Base-by-base conservation (phyloP, 257 asterid species). In the Ilex asprella region DNA sequence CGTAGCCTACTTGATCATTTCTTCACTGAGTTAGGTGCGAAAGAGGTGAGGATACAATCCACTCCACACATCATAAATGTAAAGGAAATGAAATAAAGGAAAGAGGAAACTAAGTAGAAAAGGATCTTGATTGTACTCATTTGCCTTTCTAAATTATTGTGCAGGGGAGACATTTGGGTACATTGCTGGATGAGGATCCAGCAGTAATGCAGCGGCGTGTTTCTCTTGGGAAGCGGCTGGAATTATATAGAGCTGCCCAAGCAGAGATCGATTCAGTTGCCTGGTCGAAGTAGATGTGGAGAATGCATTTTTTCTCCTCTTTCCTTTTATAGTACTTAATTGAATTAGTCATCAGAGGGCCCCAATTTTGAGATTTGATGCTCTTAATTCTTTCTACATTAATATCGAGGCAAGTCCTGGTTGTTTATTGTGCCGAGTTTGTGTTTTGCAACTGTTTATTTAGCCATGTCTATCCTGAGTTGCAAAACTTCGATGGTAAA, bases 1-100 rank as follows among this genome's bases (percentile, higher is more conserved):
- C 95, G 99, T 56, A 82, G 96, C 74, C 72, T 93, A 71, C 99
- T 93, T 0, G 99, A 93, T 71, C 85, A 83, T 78, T 93, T 93
- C 86, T 93, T 89, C 71, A 65, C 99, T 1, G 96, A 89, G 1
- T 58, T 93, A 55, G 99, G 96, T 39, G 77, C 79, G 65, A 93
- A 84, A 70, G 99, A 93, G 96, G 99, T 85, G 71, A n/a, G 30
- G 29, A 41, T 66, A 50, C 59, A 53, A 52, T 57, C 39, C 41
- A 35, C 35, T 51, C n/a, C 57, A 10, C 10, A 3, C 57, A 5
- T 14, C 27, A 21, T 21, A 21, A 21, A 53, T 15, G 5, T 6
- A 53, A 53, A 16, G 15, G 8, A 15, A 53, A 53, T 6, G 15
- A 53, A 16, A 12, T 4, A 12, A 49, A 7, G 16, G 11, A 49